Evolutionary conservation across 2,329 filamentous ascomycete genomes (phyloP).

Genomic region (Fusarium decemcellulare): DNA sequence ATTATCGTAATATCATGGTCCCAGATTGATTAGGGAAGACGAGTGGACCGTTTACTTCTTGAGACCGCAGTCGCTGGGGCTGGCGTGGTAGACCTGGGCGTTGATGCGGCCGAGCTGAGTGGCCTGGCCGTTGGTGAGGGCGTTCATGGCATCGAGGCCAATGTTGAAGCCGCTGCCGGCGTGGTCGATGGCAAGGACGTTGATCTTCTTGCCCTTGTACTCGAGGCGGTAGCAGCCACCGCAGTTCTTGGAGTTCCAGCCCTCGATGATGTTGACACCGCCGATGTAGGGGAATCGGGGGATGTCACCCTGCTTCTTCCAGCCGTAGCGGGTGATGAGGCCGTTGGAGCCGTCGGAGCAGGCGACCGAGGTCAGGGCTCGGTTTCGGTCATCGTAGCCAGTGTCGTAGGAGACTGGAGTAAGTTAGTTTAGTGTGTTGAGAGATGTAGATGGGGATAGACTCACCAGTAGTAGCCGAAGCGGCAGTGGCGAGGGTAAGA

Average conservation of each 20-base stretch:
- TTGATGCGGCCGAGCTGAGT: slow-evolving; percentile 66
- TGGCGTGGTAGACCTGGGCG: slow-evolving; percentile 62
- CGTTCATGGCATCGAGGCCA: slow-evolving; percentile 68
- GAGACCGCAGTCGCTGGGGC: slow-evolving; percentile 59
- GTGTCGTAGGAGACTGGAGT: slow-evolving; percentile 76
- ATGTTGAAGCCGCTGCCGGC: slow-evolving; percentile 68
- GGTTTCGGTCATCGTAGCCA: slow-evolving; percentile 74
- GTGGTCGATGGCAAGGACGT: slow-evolving; percentile 70
- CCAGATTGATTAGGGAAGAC: background rate
- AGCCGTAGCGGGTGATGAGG: slow-evolving; percentile 73
- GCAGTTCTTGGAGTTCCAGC: slow-evolving; percentile 71
- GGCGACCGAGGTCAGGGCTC: slow-evolving; percentile 69
- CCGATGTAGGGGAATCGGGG: slow-evolving; percentile 69
- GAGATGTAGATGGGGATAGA: background rate
- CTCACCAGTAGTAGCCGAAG: slow-evolving; percentile 54
- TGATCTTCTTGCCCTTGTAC: slow-evolving; percentile 66
- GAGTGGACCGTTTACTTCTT: slow-evolving; percentile 37
- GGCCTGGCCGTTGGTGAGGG: slow-evolving; percentile 67
- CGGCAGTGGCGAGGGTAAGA: slow-evolving; percentile 55
- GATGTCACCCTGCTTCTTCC: slow-evolving; percentile 67
- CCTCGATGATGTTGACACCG: slow-evolving; percentile 64
- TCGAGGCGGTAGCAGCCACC: slow-evolving; percentile 71
- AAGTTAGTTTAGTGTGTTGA: slow-evolving; percentile 26
- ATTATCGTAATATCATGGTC: slow-evolving; percentile 25
- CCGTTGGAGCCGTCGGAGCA: slow-evolving; percentile 80